Base-by-base conservation (phyloP, 2,329 filamentous ascomycete genomes). In the Nemania bipapillata region DNA sequence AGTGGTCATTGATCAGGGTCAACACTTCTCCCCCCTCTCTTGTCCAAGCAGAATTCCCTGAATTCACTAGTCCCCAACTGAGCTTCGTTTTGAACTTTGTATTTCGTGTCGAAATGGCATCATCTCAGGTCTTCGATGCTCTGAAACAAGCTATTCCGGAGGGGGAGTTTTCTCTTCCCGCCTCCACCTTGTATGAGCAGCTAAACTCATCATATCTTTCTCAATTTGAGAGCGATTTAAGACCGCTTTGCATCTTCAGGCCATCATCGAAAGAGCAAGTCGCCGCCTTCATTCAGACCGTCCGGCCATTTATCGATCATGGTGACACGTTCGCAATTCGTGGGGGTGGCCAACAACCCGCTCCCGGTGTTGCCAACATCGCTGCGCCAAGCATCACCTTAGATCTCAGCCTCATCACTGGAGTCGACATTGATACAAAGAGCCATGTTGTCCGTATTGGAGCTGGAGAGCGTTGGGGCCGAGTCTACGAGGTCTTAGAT, bases 391-490 rank as follows among this genome's bases (percentile, higher is more conserved):
- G 68, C 30, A 68, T 70, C 40, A 70, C 68, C 2, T 11, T 67
- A 7, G 40, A 55, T 35, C 56, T 70, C 17, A 26, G 30, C 9
- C 3, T 11, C 2, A 17, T 70, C 2, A 65, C n/a, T 6, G 57
- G 68, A 15, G 24, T 70, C 20, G 15, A 9, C 17, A 28, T 70
- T 17, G 15, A 9, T 20, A 5, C 60, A 1, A 15, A 59, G n/a
- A 45, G 58, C 37, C 47, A 50, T 15, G 22, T 35, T 22, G 61
- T 65, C 8, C 11, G 30, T 9, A 20, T 70, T 1, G 65, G 45
- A 4, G 61, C 61, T 7, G 57, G 65, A 17, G 68, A 68, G 57
- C 63, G 35, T 32, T 68, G 68, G 68, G 68, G 65, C 3, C 4
- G 42, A 5, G 61, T 68, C 11, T 70, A 68, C 22, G 45, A 67